Base-by-base conservation (phyloP, 2,329 filamentous ascomycete species). In the Lachnellula cervina region DNA sequence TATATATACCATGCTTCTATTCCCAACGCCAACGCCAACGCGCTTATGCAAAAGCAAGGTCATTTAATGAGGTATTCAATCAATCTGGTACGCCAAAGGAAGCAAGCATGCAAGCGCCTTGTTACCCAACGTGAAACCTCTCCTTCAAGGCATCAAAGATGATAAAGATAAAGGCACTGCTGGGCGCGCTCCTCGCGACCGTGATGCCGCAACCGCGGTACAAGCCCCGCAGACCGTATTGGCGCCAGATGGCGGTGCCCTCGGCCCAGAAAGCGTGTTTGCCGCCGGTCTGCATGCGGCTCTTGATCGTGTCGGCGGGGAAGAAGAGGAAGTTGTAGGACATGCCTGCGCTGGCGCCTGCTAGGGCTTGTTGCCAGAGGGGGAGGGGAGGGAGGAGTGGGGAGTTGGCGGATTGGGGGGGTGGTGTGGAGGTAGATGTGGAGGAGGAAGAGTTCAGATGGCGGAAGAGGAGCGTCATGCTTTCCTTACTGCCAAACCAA, bases 261-360 rank as follows among this genome's bases (percentile, higher is more conserved):
- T 95, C 90, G 38, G 80, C 76, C 74, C 79, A 81, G 67, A 99
- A 97, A 0, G 53, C 56, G 11, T 56, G 48, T 44, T 90, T 77
- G 5, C 91, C 87, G 52, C 88, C 81, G 0, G 94, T 99, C 74
- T 99, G 94, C 86, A 99, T 96, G 48, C 93, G 85, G 17, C 89
- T 95, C 75, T 99, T 99, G 76, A 99, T 88, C 0, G 94, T 99
- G 71, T 99, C 94, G 49, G 94, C 94, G 0, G 94, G 94, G 71
- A 94, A 99, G 77, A 97, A 97, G 21, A 96, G 76, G 70, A 97
- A 97, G 71, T 99, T 99, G 75, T 99, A 99, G 37, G 85, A 86
- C 76, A 97, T 89, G 52, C 94, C 94, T 3, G 93, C 94, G 7
- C 86, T 83, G 2, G 93, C 93, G 43, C 93, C 93, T 1, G 92